These are phyloP conservation scores for Pichia norvegensis DNA, from an alignment of 1,139 yeast genomes.

Conservation along the genomic window DNA sequence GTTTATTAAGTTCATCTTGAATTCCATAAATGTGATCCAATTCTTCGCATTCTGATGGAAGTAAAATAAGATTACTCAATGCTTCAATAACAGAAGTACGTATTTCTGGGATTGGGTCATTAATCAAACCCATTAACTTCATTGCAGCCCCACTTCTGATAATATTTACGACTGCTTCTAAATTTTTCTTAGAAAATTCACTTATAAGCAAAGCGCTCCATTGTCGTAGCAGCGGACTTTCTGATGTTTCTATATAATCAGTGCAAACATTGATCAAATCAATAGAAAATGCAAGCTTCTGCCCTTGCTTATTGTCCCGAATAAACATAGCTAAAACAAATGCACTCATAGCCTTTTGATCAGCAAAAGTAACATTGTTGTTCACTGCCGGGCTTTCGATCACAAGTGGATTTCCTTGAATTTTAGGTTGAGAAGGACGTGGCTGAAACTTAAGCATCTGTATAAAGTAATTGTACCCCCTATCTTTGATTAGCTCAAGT, in stretches of 20 bases:
- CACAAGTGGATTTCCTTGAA: slow-evolving; percentile 12
- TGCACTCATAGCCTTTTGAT: slow-evolving; percentile 94
- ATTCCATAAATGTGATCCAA: slow-evolving; percentile 13
- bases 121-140: slow-evolving; percentile 49
- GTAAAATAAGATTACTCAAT: slow-evolving; percentile 48
- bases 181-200: slow-evolving; percentile 65
- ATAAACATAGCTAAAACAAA: slow-evolving; percentile 80
- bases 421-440: slow-evolving; percentile 21
- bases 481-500: slow-evolving; percentile 84
- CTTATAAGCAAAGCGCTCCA: slow-evolving; percentile 83
- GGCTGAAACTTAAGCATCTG: slow-evolving; percentile 48
- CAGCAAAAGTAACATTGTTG: slow-evolving; percentile 37
- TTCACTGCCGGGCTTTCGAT: slow-evolving; percentile 29
- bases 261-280: slow-evolving; percentile 67
- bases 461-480: slow-evolving; percentile 82
- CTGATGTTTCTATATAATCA: slow-evolving; percentile 60
- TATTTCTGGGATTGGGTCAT: slow-evolving; percentile 93
- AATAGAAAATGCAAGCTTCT: slow-evolving; percentile 66
- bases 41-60: slow-evolving; percentile 40
- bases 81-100: slow-evolving; percentile 78
- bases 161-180: slow-evolving; percentile 70
- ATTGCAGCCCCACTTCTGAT: slow-evolving; percentile 58
- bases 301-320: slow-evolving; percentile 73
- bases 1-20: slow-evolving; percentile 42
- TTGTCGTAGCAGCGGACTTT: slow-evolving; percentile 79